phyloP scores from a whole-genome alignment of 2,329 filamentous ascomycete genomes.

The Trichoderma koningiopsis region DNA sequence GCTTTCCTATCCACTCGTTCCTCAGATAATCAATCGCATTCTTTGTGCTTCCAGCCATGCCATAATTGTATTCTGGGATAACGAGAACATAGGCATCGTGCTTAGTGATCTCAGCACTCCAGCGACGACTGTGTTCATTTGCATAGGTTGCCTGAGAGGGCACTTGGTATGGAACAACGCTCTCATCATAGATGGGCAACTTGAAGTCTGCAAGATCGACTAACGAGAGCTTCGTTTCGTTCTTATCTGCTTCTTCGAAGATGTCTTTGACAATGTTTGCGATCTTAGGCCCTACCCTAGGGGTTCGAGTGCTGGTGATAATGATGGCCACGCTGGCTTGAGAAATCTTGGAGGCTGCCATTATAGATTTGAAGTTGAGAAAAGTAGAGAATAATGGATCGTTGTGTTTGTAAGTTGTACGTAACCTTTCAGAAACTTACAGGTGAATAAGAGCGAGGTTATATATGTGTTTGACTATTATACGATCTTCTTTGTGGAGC shows the following conservation, averaged over 20 bases:
- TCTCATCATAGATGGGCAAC: conserved; percentile 4
- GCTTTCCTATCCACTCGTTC: conserved; percentile 7
- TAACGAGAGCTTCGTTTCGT: neutral
- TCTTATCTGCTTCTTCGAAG: neutral
- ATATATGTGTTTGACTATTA: neutral
- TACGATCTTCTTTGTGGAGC: neutral
- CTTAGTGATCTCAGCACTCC: conserved; percentile 4
- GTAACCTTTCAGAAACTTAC: neutral
- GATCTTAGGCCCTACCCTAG: neutral
- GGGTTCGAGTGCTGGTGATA: conserved; percentile 6
- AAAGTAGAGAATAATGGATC: neutral
- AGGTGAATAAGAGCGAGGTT: neutral
- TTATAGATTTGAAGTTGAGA: neutral
- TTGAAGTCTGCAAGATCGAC: conserved; percentile 4
- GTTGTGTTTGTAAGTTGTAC: neutral
- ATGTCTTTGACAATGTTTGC: conserved; percentile 8
- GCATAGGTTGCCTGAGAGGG: neutral
- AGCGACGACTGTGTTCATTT: conserved; percentile 5
- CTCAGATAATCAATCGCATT: conserved; percentile 12
- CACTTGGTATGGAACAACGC: conserved; percentile 3
- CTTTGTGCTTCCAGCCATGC: conserved; percentile 5
- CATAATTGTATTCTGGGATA: conserved; percentile 12
- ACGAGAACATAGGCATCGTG: conserved; percentile 1
- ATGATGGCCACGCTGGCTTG: conserved; percentile 4
- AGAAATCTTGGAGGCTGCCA: neutral